Evolutionary conservation across 2,329 filamentous ascomycete genomes (phyloP).

Genomic region (Cladophialophora bantiana): DNA sequence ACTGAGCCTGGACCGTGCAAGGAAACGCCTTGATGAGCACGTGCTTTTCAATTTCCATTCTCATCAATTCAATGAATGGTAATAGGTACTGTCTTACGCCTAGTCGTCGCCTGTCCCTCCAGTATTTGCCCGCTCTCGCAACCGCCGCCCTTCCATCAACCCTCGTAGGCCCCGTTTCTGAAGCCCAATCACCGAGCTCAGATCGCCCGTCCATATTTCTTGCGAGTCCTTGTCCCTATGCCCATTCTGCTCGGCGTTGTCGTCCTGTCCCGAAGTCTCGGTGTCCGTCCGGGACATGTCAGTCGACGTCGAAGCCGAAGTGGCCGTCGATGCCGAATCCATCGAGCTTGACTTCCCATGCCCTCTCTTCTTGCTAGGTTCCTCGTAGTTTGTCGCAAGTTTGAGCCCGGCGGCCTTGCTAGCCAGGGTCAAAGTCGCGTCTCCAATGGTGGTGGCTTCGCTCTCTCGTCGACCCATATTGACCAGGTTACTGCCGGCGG

Average conservation of each 20-base stretch:
- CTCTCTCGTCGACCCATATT: conserved; percentile 49
- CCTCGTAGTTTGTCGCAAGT: conserved; percentile 30
- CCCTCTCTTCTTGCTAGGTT: conserved; percentile 28
- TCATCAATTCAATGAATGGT: not conserved
- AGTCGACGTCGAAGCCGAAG: conserved; percentile 38
- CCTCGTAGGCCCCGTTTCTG: conserved; percentile 93
- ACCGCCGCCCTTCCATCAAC: conserved; percentile 89
- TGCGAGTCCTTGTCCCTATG: conserved; percentile 40
- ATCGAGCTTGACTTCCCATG: conserved; percentile 39
- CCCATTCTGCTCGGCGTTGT: conserved; percentile 23
- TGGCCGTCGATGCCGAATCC: conserved; percentile 38
- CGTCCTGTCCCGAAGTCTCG: conserved; percentile 31
- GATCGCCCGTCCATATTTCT: conserved; percentile 77
- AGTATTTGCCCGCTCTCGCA: conserved; percentile 66
- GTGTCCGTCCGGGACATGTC: conserved; percentile 39
- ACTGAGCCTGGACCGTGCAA: no score
- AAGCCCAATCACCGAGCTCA: conserved; percentile 86
- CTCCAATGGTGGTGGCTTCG: conserved; percentile 34
- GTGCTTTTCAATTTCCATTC: conserved; percentile 1
- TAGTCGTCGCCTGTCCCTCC: conserved; percentile 26
- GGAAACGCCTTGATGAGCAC: not conserved
- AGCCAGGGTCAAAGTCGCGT: conserved; percentile 6
- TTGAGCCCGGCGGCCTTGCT: conserved; percentile 26
- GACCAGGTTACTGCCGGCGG: conserved; percentile 59
- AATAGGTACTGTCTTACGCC: not conserved